Evolutionary conservation across 495 filamentous ascomycete genomes (phyloP).

Genomic region (Glonium stellatum): DNA sequence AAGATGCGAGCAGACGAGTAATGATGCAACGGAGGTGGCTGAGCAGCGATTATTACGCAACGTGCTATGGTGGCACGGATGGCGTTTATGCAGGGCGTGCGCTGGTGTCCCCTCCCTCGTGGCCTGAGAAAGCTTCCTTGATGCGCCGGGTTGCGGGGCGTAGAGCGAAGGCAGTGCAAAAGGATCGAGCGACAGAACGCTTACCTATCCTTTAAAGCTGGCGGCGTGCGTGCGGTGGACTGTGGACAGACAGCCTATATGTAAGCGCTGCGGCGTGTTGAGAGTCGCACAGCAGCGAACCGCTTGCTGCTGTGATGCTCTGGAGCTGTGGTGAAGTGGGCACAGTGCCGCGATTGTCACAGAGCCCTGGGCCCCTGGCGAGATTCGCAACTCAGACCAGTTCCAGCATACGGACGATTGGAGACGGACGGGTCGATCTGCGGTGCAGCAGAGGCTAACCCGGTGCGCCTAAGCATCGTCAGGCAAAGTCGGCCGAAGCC

Average conservation of each 20-base stretch:
- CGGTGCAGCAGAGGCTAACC: neutral
- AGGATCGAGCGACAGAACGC: too few species aligned
- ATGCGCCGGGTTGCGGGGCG: neutral
- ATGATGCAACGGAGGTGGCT: slow-evolving; percentile 1
- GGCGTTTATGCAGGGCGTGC: neutral
- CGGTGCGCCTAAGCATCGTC: neutral
- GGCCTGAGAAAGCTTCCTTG: neutral
- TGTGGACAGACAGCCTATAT: too few species aligned
- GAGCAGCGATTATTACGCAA: neutral
- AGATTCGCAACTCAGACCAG: neutral
- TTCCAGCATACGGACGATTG: neutral
- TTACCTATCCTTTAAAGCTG: too few species aligned
- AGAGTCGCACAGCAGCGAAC: too few species aligned
- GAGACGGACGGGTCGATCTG: neutral
- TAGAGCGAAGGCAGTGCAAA: neutral
- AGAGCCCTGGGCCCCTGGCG: too few species aligned
- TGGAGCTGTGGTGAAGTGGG: too few species aligned
- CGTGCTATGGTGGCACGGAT: neutral
- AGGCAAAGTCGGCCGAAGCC: neutral
- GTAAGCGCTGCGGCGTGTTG: too few species aligned
- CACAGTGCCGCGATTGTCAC: too few species aligned
- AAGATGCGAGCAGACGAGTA: too few species aligned
- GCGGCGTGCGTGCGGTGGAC: too few species aligned
- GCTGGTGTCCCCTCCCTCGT: neutral
- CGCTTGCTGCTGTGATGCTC: too few species aligned